phyloP scores from a whole-genome alignment of 1,139 yeast species.

The Meyerozyma guilliermondii region DNA sequence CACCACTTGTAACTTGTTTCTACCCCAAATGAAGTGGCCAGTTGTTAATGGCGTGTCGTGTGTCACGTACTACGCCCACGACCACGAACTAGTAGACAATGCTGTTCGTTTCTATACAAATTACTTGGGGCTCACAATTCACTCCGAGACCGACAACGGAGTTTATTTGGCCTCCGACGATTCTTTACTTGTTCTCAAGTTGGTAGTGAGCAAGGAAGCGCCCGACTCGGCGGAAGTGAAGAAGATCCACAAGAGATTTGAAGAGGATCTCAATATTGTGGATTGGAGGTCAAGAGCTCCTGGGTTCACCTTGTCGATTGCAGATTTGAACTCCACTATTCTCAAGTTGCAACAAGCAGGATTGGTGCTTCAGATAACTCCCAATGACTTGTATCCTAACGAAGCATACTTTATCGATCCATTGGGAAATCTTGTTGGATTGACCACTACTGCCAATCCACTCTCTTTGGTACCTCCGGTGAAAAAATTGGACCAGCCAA shows the following conservation, averaged over 20 bases:
- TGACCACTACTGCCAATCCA: constrained; percentile 56
- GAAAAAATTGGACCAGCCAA: constrained; percentile 12
- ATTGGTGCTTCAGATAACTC: constrained; percentile 36
- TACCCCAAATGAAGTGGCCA: constrained; percentile 8
- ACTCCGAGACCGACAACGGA: constrained; percentile 17
- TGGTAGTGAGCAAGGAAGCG: neutral
- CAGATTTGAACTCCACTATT: constrained; percentile 31
- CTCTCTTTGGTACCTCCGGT: constrained; percentile 47
- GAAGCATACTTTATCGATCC: constrained; percentile 69
- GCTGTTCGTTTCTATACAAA: constrained; percentile 45
- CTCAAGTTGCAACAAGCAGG: constrained; percentile 21
- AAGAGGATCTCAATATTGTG: constrained; percentile 1
- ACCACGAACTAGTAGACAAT: constrained; percentile 24
- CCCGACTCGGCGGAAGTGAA: neutral
- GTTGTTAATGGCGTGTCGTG: constrained; percentile 49
- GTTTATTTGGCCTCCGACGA: constrained; percentile 30
- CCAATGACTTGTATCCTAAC: constrained; percentile 63
- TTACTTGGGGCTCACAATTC: constrained; percentile 36
- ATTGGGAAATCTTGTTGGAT: constrained; percentile 62
- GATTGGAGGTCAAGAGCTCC: constrained; percentile 52
- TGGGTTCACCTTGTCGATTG: constrained; percentile 32
- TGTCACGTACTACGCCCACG: constrained; percentile 40
- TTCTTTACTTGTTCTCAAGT: constrained; percentile 24
- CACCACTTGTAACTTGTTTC: neutral
- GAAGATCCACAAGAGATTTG: neutral